Percentiles rank a stretch among this genome's conserved stretches.
Conservation (phyloP, 2,329 filamentous ascomycete genomes). For the Knufia fluminis region DNA sequence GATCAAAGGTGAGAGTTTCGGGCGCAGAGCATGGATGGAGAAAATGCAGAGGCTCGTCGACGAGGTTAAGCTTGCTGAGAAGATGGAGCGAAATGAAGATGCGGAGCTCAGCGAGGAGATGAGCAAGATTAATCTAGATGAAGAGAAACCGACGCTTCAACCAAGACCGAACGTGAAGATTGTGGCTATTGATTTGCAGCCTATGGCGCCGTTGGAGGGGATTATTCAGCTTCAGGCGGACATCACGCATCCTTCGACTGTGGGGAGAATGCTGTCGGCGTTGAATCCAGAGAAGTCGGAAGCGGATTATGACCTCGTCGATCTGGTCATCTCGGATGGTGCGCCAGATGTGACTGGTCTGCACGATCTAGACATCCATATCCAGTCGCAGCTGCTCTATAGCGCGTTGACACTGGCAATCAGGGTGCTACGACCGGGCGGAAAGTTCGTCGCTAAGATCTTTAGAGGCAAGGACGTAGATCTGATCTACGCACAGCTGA, state of each 20-base stretch:
- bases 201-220: conserved; percentile 85
- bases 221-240: conserved; percentile 89
- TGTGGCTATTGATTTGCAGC: conserved; percentile 89
- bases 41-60: conserved; percentile 41
- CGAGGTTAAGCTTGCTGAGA: conserved; percentile 43
- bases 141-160: conserved; percentile 28
- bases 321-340: conserved; percentile 89
- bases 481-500: conserved; percentile 84
- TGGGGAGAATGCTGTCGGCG: conserved; percentile 76
- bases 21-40: conserved; percentile 77
- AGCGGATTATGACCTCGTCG: conserved; percentile 55
- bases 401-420: conserved; percentile 87
- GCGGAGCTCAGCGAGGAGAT: conserved; percentile 17
- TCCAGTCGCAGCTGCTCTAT: conserved; percentile 91
- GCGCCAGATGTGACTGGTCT: conserved; percentile 94
- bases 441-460: conserved; percentile 96
- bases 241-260: conserved; percentile 93
- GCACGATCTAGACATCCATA: conserved; percentile 96
- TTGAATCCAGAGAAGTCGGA: conserved; percentile 55
- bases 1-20: conserved; percentile 88
- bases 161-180: conserved; percentile 74
- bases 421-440: conserved; percentile 83
- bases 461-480: conserved; percentile 95
- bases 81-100: not conserved
- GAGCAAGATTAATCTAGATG: conserved; percentile 23